Base-by-base conservation (phyloP, 176 grass and related monocot genomes). In the Elymus sibiricus region DNA sequence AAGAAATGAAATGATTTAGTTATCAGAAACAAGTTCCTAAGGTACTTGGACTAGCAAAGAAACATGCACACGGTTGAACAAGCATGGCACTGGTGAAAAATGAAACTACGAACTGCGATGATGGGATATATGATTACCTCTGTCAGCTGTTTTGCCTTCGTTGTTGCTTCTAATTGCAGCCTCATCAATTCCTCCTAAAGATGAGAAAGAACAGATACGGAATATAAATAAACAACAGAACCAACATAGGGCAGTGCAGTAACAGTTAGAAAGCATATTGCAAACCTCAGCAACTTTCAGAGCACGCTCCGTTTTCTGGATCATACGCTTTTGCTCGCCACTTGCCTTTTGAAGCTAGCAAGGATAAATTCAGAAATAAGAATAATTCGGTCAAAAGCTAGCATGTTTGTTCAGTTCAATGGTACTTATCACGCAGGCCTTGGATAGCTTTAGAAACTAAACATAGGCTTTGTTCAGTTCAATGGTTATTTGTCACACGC, bases 211-310 rank as follows among this genome's bases (percentile, higher is more conserved):
- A 64, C 7, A 85, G 6, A 82, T 83, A 72, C 3, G 11, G 64
- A 91, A 91, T 25, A 82, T 22, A 82, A 27, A 88, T 16, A 25
- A 40, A 84, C 31, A 17, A 29, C 32, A 31, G 21, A 55, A 64
- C 56, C 6, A 35, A 9, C 24, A 88, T 21, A 74, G 22, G 67
- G 3, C 64, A 78, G 13, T 64, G 21, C 21, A 64, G 61, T 72
- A 53, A 77, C 62, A 85, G 34, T 64, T 47, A 37, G 16, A 13
- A 55, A 81, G 88, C 8, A 58, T 78, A 62, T 73, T 26, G 77
- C 89, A 87, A 59, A 99, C 97, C 97, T 99, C 94, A 22, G 97
- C 94, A 71, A 94, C 87, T 91, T 94, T 90, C 90, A 99, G 94
- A 88, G 92, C 94, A 79, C 69, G 94, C 56, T 99, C 94, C 10